These are phyloP conservation scores for Aspergillus nomiae DNA, from an alignment of 2,329 filamentous ascomycete species.

Conservation along the genomic window DNA sequence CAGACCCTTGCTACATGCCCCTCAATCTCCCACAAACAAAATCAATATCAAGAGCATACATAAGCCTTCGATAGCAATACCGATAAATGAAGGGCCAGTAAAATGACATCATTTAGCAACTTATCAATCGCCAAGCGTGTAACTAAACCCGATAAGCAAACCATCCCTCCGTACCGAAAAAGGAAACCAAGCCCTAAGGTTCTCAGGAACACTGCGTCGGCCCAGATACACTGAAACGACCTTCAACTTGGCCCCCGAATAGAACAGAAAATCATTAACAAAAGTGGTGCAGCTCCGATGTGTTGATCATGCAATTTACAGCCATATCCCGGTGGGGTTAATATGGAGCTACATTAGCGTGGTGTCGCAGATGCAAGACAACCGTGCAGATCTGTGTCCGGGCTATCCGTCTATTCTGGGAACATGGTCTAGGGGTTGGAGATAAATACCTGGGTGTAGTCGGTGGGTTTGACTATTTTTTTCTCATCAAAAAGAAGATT, in stretches of 20 bases:
- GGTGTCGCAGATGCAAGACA: neutral
- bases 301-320: slow-evolving; percentile 1
- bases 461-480: neutral
- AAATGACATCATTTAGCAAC: neutral
- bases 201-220: neutral
- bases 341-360: neutral
- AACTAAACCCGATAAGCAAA: neutral
- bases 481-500: neutral
- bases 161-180: neutral
- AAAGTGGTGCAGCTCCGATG: neutral
- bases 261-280: neutral
- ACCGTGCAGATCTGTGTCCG: neutral
- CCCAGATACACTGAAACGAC: neutral
- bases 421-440: neutral
- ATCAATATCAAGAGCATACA: neutral
- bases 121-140: neutral
- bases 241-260: neutral
- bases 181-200: neutral
- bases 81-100: neutral
- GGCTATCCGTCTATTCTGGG: neutral
- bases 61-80: neutral
- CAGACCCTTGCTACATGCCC: neutral
- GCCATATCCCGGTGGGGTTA: slow-evolving; percentile 6
- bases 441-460: neutral
- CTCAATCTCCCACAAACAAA: neutral